Base-by-base conservation (phyloP, 106 monocot species). In the Xerophyta viscosa region DNA sequence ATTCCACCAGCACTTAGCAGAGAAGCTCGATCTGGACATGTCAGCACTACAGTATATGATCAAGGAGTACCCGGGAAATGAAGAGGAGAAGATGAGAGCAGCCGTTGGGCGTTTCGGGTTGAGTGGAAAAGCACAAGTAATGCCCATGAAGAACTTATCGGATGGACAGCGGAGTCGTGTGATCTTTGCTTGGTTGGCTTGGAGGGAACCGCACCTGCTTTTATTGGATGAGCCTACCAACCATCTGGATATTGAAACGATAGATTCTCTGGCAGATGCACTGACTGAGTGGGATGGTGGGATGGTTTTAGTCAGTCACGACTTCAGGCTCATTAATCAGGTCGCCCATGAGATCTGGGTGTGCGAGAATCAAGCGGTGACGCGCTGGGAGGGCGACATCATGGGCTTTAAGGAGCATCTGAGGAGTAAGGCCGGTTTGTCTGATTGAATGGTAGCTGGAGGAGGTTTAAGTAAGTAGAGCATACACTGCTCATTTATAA, bases 71-170 rank as follows among this genome's bases (percentile, higher is more conserved):
- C 73, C 98, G 0, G 98, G 90, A 30, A 79, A 79, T 13, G 90
- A 80, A 45, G 98, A 98, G 46, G 98, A 98, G 58, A 86, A 62
- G 69, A 98, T 98, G 98, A 68, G 98, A 36, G 71, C 98, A 0
- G 79, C 57, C 0, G 50, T 98, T 20, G 98, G 98, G 2, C 71
- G 77, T 1, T 98, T 98, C 52, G 98, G 98, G 15, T 43, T 98
- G 52, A 67, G 85, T 3, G 84, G 84, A 2, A 82, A 91, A 53
- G 76, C 85, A 0, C 91, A 91, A 75, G 65, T 86, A 41, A 91
- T 86, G 85, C 86, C 86, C 0, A 86, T 91, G 78, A 86, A 67
- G 45, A 91, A 91, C 57, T 50, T 91, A 9, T 91, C 91, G 0
- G 91, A 86, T 41, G 91, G 91, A 0, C 91, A 86, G 60, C 68